Evolutionary conservation across 148 eudicot genomes (phyloP), one percentile per base, ranked within the genome.

Genomic region (Beta vulgaris): DNA sequence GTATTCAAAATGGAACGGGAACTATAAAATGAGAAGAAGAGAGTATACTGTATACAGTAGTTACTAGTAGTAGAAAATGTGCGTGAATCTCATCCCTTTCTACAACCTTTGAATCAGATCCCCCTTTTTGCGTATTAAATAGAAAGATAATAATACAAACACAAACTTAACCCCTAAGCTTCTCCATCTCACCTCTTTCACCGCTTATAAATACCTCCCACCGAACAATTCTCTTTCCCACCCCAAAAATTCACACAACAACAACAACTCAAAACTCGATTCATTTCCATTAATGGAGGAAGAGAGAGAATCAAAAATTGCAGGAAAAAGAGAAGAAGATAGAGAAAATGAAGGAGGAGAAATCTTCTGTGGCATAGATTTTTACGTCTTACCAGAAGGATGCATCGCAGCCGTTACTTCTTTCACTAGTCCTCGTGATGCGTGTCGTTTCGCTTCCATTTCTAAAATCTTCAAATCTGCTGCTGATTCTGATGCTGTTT

Each of bases 401-500:
- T 86, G 86, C 23, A 42, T 86, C 71, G 79, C 89, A 15, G 40
- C 75, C 35, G 79, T 81, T 7, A 60, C 83, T 23, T 77, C 89
- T 0, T 73, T 79, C 9, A 88, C 91, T 0, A 34, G 77, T 2
- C 87, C 89, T 32, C 34, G 76, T 2, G 91, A 86, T 40, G 87
- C 87, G 9, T 84, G 85, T 43, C 53, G 80, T 0, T 70, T 82
- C 21, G 72, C 89, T 0, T 15, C 77, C 21, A 83, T 84, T 6
- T 88, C 87, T 0, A 74, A 25, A 36, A 29, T 73, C 25, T 88
- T 88, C 67, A 74, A 77, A 54, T 82, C 87, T 4, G 92, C 87
- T 0, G 82, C 92, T 21, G 78, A 86, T 42, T 86, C 86, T 18
- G 87, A 88, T 46, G 44, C 78, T n/a, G 89, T 81, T 0, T 88